These are phyloP conservation scores for Cladosporium sp. DNA, from an alignment of 2,329 filamentous ascomycete genomes.

Conservation along the genomic window DNA sequence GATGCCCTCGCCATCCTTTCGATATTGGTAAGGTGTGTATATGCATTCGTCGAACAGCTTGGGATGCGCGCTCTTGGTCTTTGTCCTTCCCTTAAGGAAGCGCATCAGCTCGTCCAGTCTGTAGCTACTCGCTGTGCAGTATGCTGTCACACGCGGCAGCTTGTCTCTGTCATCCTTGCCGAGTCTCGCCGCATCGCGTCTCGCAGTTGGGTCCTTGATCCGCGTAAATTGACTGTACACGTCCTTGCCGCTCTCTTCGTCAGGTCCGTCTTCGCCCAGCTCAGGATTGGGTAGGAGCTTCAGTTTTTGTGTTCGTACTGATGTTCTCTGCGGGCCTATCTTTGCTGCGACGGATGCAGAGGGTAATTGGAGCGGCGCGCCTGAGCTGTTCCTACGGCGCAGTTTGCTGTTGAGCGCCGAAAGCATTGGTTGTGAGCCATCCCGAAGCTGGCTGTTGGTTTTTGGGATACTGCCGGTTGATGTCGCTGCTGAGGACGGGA, in stretches of 20 bases:
- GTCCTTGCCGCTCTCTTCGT: constrained; percentile 90
- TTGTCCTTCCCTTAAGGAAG: constrained; percentile 82
- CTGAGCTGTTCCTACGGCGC: constrained; percentile 80
- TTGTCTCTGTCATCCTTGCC: constrained; percentile 90
- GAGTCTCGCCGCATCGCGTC: constrained; percentile 85
- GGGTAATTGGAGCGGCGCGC: constrained; percentile 53
- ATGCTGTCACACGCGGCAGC: constrained; percentile 89
- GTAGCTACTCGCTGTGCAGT: constrained; percentile 92
- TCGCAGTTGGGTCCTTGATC: constrained; percentile 93
- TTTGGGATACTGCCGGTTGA: constrained; percentile 31
- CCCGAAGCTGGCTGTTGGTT: constrained; percentile 39
- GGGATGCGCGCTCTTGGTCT: constrained; percentile 75
- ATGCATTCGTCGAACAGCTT: constrained; percentile 98
- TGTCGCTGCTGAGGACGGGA: constrained; percentile 35
- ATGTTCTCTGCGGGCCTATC: constrained; percentile 91
- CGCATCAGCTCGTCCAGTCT: constrained; percentile 85
- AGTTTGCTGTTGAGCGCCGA: constrained; percentile 85
- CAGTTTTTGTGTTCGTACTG: constrained; percentile 93
- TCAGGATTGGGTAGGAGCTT: constrained; percentile 95
- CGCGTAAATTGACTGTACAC: constrained; percentile 97
- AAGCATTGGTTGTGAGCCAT: constrained; percentile 60
- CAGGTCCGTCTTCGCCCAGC: constrained; percentile 69
- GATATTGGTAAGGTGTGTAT: constrained; percentile 89
- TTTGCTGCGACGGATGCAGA: constrained; percentile 58
- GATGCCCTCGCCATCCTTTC: constrained; percentile 39